Percentiles rank a stretch among this genome's conserved stretches.
phyloP scores from a whole-genome alignment of 2,329 filamentous ascomycete genomes.

The Aspergillus tamarii region DNA sequence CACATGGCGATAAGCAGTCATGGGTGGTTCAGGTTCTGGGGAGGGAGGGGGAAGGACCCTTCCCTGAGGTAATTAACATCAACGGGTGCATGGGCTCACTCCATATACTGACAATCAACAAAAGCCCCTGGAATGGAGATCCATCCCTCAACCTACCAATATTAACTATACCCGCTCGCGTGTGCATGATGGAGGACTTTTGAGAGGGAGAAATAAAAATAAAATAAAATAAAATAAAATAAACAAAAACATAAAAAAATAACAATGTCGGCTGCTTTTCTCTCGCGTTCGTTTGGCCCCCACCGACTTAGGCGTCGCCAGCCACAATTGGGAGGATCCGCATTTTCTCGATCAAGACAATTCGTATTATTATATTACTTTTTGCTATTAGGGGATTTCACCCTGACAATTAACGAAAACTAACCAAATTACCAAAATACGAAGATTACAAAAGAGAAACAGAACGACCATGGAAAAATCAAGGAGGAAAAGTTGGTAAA shows the following conservation, averaged over 20 bases:
- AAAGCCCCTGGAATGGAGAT: not conserved
- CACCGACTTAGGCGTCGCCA: slow-evolving; percentile 19
- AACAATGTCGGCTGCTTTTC: slow-evolving; percentile 1
- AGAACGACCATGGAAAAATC: not conserved
- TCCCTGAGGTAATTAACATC: not conserved
- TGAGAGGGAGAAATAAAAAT: too few relatives aligned
- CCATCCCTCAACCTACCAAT: not conserved
- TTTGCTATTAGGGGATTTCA: slow-evolving; percentile 6
- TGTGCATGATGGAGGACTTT: not conserved
- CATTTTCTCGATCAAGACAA: slow-evolving; percentile 12
- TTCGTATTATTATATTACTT: slow-evolving; percentile 8
- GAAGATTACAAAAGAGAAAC: not conserved
- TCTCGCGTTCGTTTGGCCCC: slow-evolving; percentile 18
- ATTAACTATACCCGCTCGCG: not conserved
- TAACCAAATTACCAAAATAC: not conserved
- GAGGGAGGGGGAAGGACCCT: not conserved
- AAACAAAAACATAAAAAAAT: not conserved
- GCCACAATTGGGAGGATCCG: slow-evolving; percentile 19
- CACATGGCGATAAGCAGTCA: slow-evolving; percentile 28
- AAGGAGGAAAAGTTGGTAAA: not conserved
- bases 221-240: not conserved
- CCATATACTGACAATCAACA: not conserved
- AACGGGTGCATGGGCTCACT: not conserved
- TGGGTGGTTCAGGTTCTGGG: slow-evolving; percentile 12
- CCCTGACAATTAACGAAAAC: not conserved